A percentile compares a stretch with the other conserved stretches of the same genome.
Evolutionary conservation across 805 yeast species (phyloP).

Genomic region (Candida suzukii): DNA sequence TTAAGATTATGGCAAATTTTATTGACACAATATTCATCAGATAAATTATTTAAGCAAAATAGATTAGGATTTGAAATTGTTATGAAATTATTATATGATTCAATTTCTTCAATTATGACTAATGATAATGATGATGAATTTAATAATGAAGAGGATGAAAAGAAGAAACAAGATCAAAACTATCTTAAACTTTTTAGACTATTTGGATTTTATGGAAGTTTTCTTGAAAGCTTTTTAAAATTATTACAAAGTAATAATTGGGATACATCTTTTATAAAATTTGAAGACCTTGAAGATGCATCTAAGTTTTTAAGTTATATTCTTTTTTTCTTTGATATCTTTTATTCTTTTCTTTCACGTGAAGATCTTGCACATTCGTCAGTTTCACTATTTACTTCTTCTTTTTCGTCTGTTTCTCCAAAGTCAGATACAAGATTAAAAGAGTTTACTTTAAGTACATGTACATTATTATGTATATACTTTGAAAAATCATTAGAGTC

Average conservation of each 20-base stretch:
- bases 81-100: slow-evolving; percentile 31
- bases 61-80: slow-evolving; percentile 46
- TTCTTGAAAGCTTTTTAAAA: slow-evolving; percentile 31
- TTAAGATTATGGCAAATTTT: slow-evolving; percentile 72
- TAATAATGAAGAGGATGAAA: slow-evolving; percentile 15
- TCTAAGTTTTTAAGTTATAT: slow-evolving; percentile 14
- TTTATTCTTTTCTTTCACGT: slow-evolving; percentile 43
- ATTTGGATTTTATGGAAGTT: slow-evolving; percentile 47
- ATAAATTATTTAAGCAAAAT: slow-evolving; percentile 26
- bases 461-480: slow-evolving; percentile 32
- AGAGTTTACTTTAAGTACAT: slow-evolving; percentile 33
- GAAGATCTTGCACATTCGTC: slow-evolving; percentile 39
- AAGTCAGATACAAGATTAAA: slow-evolving; percentile 38
- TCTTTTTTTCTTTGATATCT: slow-evolving; percentile 30
- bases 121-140: slow-evolving; percentile 18
- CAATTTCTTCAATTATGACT: slow-evolving; percentile 6
- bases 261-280: slow-evolving; percentile 13
- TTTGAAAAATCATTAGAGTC: slow-evolving; percentile 10
- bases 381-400: slow-evolving; percentile 26
- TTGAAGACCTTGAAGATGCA: background rate
- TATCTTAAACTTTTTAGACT: slow-evolving; percentile 38
- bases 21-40: slow-evolving; percentile 43
- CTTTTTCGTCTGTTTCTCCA: slow-evolving; percentile 36
- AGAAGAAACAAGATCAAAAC: slow-evolving; percentile 26
- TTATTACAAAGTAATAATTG: slow-evolving; percentile 27